Conservation (phyloP, 1,284 basidiomycete species). For the Stygiomarasmius scandens region DNA sequence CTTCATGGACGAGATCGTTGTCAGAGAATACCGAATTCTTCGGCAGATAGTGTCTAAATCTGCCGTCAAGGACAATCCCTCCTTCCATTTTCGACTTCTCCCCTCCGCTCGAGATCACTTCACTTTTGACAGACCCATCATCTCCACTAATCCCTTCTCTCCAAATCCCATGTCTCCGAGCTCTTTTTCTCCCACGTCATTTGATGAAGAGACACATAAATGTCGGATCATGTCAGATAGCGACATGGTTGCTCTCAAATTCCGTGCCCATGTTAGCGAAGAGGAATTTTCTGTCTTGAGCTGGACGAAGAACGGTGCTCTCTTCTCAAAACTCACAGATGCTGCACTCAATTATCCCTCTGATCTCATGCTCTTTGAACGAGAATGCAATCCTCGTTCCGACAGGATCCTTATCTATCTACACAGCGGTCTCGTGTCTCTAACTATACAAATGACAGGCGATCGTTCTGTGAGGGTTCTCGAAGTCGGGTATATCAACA, state of each 20-base stretch:
- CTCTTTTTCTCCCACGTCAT: neutral
- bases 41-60: neutral
- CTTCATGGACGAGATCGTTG: neutral
- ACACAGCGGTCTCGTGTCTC: neutral
- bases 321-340: neutral
- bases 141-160: neutral
- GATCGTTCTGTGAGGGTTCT: neutral
- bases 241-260: neutral
- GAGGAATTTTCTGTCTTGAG: neutral
- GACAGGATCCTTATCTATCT: neutral
- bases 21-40: neutral
- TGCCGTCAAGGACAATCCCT: neutral
- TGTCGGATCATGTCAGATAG: neutral
- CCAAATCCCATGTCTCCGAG: neutral
- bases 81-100: neutral
- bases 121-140: neutral
- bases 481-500: neutral
- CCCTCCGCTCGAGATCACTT: neutral
- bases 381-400: neutral
- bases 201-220: neutral
- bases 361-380: neutral
- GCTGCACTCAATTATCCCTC: neutral
- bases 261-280: neutral
- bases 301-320: neutral
- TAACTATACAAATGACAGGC: neutral